Evolutionary conservation across 2,329 filamentous ascomycete genomes (phyloP), one percentile per base, ranked within the genome.

Genomic region (Colletotrichum filicis): DNA sequence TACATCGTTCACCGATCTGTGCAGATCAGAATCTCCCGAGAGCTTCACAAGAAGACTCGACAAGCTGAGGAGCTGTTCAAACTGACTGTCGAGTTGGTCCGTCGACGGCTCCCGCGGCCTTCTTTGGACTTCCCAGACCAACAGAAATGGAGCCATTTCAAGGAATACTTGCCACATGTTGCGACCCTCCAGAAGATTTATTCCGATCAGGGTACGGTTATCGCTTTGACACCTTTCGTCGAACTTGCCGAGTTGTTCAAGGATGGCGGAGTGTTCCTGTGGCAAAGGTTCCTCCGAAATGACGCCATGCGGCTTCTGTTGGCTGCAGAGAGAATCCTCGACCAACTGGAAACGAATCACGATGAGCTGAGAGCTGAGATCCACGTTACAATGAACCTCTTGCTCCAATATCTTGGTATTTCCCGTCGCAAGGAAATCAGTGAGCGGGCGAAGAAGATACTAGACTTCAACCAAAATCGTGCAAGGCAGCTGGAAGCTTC

Each of bases 161-260:
- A 75, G 49, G 71, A 76, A 65, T 76, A 75, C 56, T 28, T 76
- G n/a, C 73, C 74, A 5, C 75, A 76, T 61, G 75, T 76, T 5
- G 63, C 74, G 4, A 68, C 46, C 14, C 71, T 76, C 2, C 75
- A 76, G 63, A 60, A 66, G 22, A 66, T 69, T 32, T 76, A 74
- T 60, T 65, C 67, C 4, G 68, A 71, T 22, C 68, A 62, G 16
- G 35, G 70, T 6, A 66, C 68, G 8, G 35, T 63, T 2, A 30
- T 66, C 9, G 52, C 61, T 11, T 26, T 66, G 49, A 64, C 56
- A 0, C 75, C 75, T 14, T 76, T 73, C 53, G 52, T 76, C 5
- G 64, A 60, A 24, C 61, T 76, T 16, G 75, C 75, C 1, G 65
- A 74, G 62, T 56, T 76, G 11, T 75, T 75, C 56, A 66, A 68